A percentile compares a stretch with the other conserved stretches of the same genome.
Conservation (phyloP, 1,284 basidiomycete genomes). For the Cronartium quercuum region DNA sequence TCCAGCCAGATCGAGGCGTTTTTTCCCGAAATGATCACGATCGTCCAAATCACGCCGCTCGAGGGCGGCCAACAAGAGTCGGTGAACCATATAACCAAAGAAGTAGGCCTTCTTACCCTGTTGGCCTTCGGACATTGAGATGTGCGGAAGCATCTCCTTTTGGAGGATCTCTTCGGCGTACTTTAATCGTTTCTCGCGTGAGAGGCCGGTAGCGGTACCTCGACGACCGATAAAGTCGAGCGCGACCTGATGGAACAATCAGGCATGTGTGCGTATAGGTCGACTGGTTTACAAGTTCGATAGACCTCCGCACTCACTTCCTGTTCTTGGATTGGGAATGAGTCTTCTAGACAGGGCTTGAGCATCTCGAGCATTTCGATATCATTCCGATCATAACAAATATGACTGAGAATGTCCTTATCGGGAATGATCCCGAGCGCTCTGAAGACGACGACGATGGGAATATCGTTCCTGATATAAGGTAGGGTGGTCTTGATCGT, state of each 20-base stretch:
- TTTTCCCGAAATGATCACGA: slow-evolving; percentile 99
- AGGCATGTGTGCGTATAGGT: not conserved
- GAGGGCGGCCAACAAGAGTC: slow-evolving; percentile 82
- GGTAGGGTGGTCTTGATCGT: slow-evolving; percentile 96
- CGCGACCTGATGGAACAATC: slow-evolving; percentile 56
- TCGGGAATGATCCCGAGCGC: slow-evolving; percentile 97
- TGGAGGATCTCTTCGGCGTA: slow-evolving; percentile 97
- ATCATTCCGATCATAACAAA: slow-evolving; percentile 96
- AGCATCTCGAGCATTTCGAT: slow-evolving; percentile 95
- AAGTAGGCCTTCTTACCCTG: slow-evolving; percentile 99
- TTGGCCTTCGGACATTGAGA: slow-evolving; percentile 90
- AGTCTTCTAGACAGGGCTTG: slow-evolving; percentile 97
- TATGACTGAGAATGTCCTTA: slow-evolving; percentile 93
- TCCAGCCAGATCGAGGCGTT: slow-evolving; percentile 90
- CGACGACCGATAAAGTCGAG: slow-evolving; percentile 98
- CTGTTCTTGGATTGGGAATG: slow-evolving; percentile 95
- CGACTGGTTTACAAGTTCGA: slow-evolving; percentile 1
- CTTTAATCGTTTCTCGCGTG: slow-evolving; percentile 81
- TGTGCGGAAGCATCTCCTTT: slow-evolving; percentile 97
- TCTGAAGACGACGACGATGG: slow-evolving; percentile 98
- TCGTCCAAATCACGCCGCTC: slow-evolving; percentile 95
- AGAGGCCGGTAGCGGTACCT: slow-evolving; percentile 89
- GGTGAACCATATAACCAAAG: slow-evolving; percentile 99
- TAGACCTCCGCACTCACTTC: slow-evolving; percentile 57
- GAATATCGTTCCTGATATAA: slow-evolving; percentile 97